Base-by-base conservation (phyloP, 2,329 filamentous ascomycete species). In the Sporothrix brasiliensis region DNA sequence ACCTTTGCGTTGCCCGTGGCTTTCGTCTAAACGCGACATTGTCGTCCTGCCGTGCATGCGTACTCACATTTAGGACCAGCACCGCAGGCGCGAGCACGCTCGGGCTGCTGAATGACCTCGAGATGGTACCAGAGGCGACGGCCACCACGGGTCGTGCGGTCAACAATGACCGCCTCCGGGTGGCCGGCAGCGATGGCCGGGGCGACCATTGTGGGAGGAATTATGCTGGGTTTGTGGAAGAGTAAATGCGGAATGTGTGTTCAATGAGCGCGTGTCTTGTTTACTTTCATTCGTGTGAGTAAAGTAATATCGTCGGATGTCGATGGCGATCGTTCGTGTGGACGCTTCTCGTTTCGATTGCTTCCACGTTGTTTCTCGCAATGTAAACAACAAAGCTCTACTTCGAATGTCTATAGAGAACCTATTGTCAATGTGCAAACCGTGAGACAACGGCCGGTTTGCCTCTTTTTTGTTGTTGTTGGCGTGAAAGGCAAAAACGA, bases 61-160 rank as follows among this genome's bases (percentile, higher is more conserved):
- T 69, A 76, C 90, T 81, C 85, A 97, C 93, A 97, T 83, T 98
- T 98, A 69, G 93, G 93, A 72, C 95, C 95, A 69, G 93, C 94
- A 77, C 95, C 95, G 80, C 95, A 99, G 69, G 95, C 95, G 83
- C 95, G 88, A 66, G 95, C 94, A 77, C 94, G 92, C 82, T 97
- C 91, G 24, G 95, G 95, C 79, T 98, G 93, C 81, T 99, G 95
- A 76, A 97, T 89, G 70, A 98, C 93, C 72, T 88, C 89, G 79
- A 98, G 84, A 74, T 87, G 85, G 80, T 98, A 98, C 77, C 88
- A 92, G 75, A 97, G 86, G 73, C 85, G 88, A 75, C 92, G 89
- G 73, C 92, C 92, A 76, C 91, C 89, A 75, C 88, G 89, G 54
- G 92, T 97, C 68, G 86, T 83, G 67, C 91, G 85, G 72, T 79